phyloP scores from a whole-genome alignment of 2,329 filamentous ascomycete species.

The Orbilia oligospora region DNA sequence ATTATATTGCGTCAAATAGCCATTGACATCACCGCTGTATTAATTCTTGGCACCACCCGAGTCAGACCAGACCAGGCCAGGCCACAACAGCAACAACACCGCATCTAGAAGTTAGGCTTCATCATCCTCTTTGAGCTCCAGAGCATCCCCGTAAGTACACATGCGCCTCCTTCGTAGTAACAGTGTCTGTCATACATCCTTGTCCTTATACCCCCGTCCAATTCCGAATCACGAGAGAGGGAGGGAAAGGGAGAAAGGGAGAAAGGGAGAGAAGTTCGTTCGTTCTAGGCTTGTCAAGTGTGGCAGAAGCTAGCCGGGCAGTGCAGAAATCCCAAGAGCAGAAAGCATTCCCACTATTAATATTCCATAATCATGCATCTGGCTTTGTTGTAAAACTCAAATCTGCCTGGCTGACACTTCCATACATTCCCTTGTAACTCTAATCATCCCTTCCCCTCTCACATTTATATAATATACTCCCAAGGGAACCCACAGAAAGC shows the following conservation, averaged over 20 bases:
- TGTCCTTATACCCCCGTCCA: background rate
- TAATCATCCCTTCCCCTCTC: background rate
- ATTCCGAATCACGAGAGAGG: conserved; percentile 2
- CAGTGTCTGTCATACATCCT: too few relatives aligned
- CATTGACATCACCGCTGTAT: conserved; percentile 2
- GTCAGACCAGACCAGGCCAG: too few relatives aligned
- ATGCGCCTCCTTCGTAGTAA: conserved; percentile 1
- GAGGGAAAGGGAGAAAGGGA: too few relatives aligned
- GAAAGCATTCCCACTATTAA: background rate
- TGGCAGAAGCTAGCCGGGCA: conserved; percentile 4
- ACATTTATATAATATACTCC: background rate
- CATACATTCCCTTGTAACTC: conserved; percentile 18
- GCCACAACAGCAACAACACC: conserved; percentile 21
- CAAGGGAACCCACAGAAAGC: too few relatives aligned
- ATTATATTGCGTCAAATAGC: background rate
- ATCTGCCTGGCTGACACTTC: conserved; percentile 30
- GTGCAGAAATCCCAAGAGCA: background rate
- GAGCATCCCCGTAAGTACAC: conserved; percentile 2
- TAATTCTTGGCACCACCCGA: background rate
- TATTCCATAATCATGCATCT: conserved; percentile 6
- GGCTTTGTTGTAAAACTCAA: conserved; percentile 35
- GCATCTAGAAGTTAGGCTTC: background rate
- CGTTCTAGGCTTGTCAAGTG: background rate
- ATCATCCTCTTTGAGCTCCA: conserved; percentile 1
- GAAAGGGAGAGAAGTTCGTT: background rate